Base-by-base conservation (phyloP, 768 basidiomycete species). In the Pisolithus microcarpus region DNA sequence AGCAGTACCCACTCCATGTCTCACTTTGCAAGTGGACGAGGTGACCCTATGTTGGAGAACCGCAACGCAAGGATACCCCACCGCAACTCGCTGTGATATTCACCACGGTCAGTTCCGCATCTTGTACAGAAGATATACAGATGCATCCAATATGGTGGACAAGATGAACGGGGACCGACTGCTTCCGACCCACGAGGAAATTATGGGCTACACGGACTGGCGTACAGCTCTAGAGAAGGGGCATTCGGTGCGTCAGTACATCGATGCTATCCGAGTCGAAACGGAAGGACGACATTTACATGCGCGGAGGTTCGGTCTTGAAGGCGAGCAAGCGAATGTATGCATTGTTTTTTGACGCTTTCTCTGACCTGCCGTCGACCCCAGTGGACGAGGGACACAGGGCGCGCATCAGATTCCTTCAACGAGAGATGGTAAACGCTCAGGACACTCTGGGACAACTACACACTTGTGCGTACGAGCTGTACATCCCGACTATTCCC, bases 221-320 rank as follows among this genome's bases (percentile, higher is more conserved):
- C 36, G 45, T 1, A 38, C 26, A 1, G 16, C 48, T 59, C 8
- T 34, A 4, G 51, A 64, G 23, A 62, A 65, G 30, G 55, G 52
- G 2, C 56, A 55, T 7, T 55, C 58, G 55, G 53, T 65, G 39
- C 57, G 56, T 30, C 42, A 52, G 31, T 71, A 70, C 46, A 51
- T 69, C 9, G 62, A 67, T 40, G 67, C 65, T 8, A 64, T 70
- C 18, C 58, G 68, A 1, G 58, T 61, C 0, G 70, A 71, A 45
- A 60, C 31, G 10, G 11, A 34, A 34, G 31, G 31, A 13, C 10
- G 31, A 11, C 11, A 11, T 34, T 34, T 34, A 34, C 31, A 34
- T 34, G 31, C 31, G 4, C 2, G 70, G n/a, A n/a, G 39, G 39
- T 40, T 18, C n/a, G 9, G n/a, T 40, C 21, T 23, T 40, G 39